Percentiles rank a stretch among this genome's conserved stretches.
Evolutionary conservation across 2,329 filamentous ascomycete genomes (phyloP).

Genomic region (Arthrobotrys pseudoclavata): DNA sequence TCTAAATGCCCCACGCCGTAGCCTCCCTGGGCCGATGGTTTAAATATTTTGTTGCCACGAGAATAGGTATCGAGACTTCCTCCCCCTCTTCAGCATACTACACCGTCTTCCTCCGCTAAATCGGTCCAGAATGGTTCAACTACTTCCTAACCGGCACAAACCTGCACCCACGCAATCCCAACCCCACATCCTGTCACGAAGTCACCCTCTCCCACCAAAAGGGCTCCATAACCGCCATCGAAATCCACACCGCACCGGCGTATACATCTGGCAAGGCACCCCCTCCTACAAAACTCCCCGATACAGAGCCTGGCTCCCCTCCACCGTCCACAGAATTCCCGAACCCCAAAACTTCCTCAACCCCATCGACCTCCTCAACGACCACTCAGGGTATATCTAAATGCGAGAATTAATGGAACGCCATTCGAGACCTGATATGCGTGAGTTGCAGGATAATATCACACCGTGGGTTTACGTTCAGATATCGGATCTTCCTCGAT

Average conservation of each 20-base stretch:
- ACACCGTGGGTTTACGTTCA: constrained; percentile 29
- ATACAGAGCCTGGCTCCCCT: constrained; percentile 1
- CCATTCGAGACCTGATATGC: neutral
- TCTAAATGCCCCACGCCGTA: no score
- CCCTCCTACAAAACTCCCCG: neutral
- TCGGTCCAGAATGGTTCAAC: constrained; percentile 39
- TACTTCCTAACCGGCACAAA: constrained; percentile 9
- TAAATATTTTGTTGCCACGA: neutral
- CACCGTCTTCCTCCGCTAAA: constrained; percentile 12
- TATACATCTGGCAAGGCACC: no score
- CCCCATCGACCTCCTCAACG: neutral
- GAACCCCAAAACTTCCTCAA: neutral
- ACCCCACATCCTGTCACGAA: constrained; percentile 8
- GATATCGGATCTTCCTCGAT: no score
- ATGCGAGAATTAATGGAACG: constrained; percentile 23
- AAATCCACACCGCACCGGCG: constrained; percentile 7
- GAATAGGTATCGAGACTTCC: neutral
- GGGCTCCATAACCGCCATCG: neutral
- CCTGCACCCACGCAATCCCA: constrained; percentile 1
- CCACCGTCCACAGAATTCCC: neutral
- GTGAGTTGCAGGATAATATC: constrained; percentile 2
- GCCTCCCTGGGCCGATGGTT: no score
- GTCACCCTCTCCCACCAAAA: neutral
- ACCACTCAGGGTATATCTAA: constrained; percentile 16
- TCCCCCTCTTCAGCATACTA: constrained; percentile 18